A percentile compares a stretch with the other conserved stretches of the same genome.
phyloP scores from a whole-genome alignment of 2,329 filamentous ascomycete species.

The Trichoderma semiorbis region DNA sequence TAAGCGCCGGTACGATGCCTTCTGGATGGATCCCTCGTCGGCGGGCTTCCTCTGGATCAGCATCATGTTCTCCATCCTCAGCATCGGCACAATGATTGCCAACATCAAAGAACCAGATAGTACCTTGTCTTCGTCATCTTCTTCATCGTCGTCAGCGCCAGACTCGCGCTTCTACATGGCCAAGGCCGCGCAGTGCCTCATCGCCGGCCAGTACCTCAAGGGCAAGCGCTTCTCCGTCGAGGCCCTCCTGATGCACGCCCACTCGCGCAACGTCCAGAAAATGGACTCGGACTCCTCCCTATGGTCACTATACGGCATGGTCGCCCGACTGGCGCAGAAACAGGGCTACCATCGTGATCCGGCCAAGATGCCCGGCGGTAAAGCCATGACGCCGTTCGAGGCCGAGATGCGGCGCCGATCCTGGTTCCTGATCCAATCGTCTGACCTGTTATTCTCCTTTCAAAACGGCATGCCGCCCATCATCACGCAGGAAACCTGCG shows the following conservation, averaged over 20 bases:
- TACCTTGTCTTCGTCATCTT: not conserved
- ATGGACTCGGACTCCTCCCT: constrained; percentile 42
- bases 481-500: constrained; percentile 45
- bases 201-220: constrained; percentile 47
- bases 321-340: constrained; percentile 47
- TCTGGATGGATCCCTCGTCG: constrained; percentile 41
- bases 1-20: constrained; percentile 45
- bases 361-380: constrained; percentile 34
- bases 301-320: constrained; percentile 47
- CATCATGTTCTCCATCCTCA: constrained; percentile 47
- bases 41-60: constrained; percentile 49
- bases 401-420: constrained; percentile 49
- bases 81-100: constrained; percentile 38
- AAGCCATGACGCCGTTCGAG: constrained; percentile 43
- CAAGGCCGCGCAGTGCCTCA: constrained; percentile 45
- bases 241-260: constrained; percentile 45
- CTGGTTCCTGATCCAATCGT: constrained; percentile 47
- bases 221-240: constrained; percentile 46
- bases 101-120: constrained; percentile 31
- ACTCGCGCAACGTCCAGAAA: constrained; percentile 40
- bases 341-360: constrained; percentile 52
- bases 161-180: constrained; percentile 33
- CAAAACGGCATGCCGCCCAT: constrained; percentile 53
- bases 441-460: constrained; percentile 48
- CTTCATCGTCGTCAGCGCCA: constrained; percentile 21